Evolutionary conservation across 2,329 filamentous ascomycete species (phyloP).

Genomic region (Diaporthe vexans): DNA sequence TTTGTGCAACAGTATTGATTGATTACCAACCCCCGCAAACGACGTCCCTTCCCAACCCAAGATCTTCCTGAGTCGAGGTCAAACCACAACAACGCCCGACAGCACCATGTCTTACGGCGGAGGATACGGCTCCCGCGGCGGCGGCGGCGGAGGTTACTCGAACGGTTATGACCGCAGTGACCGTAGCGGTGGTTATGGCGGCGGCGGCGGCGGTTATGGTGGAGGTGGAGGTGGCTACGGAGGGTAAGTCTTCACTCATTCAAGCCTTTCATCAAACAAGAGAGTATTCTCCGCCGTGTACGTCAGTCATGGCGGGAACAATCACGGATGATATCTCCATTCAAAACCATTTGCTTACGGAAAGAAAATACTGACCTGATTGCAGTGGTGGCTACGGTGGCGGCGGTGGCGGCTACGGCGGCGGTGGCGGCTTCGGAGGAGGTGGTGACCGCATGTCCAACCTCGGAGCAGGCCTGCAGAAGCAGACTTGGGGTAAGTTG

Average conservation of each 20-base stretch:
- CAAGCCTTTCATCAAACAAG: constrained; percentile 11
- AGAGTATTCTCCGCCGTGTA: neutral
- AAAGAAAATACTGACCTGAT: constrained; percentile 53
- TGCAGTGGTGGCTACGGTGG: constrained; percentile 58
- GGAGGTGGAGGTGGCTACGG: constrained; percentile 54
- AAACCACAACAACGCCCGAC: constrained; percentile 30
- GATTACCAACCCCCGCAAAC: constrained; percentile 25
- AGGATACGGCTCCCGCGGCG: constrained; percentile 57
- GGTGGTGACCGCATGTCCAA: constrained; percentile 95
- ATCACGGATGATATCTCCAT: neutral
- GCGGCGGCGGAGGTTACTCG: constrained; percentile 65
- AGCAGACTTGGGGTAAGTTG: constrained; percentile 87
- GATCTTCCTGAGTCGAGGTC: constrained; percentile 4
- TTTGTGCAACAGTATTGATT: constrained; percentile 35
- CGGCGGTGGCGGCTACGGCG: constrained; percentile 60
- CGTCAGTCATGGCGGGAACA: neutral
- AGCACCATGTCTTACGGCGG: constrained; percentile 62
- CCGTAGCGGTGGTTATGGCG: constrained; percentile 62
- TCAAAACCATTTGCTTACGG: constrained; percentile 27
- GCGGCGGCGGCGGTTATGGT: constrained; percentile 64
- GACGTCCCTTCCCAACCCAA: constrained; percentile 37
- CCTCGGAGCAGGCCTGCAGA: constrained; percentile 88
- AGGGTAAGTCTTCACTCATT: constrained; percentile 47
- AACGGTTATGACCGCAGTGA: constrained; percentile 56
- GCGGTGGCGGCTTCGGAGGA: constrained; percentile 64